Conservation (phyloP, 2,329 filamentous ascomycete genomes). For the Venturiaceae sp. region DNA sequence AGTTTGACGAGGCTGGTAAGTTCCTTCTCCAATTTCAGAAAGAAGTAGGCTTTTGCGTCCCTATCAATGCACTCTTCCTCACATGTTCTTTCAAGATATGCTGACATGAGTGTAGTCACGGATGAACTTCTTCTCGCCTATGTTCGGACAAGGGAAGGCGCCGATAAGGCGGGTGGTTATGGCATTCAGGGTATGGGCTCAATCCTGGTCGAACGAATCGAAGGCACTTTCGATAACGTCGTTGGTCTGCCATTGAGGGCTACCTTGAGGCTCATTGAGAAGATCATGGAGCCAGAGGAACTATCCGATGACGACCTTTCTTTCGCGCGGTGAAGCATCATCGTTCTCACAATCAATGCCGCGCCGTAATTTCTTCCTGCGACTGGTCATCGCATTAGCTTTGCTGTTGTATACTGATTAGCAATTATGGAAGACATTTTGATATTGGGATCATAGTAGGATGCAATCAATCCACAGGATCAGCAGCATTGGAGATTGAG, state of each 20-base stretch:
- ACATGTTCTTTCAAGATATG: neutral
- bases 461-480: too few relatives aligned
- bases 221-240: constrained; percentile 89
- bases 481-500: too few relatives aligned
- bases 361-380: too few relatives aligned
- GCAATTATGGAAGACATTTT: too few relatives aligned
- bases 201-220: constrained; percentile 78
- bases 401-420: too few relatives aligned
- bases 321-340: neutral
- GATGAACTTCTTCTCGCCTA: constrained; percentile 80
- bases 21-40: neutral
- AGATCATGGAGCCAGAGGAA: constrained; percentile 65
- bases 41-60: neutral
- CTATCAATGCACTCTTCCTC: neutral
- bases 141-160: constrained; percentile 78
- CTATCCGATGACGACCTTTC: constrained; percentile 9
- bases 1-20: constrained; percentile 57
- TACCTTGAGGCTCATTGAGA: constrained; percentile 75
- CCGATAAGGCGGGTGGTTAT: constrained; percentile 93
- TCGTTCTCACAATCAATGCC: too few relatives aligned
- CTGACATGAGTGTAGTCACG: constrained; percentile 32
- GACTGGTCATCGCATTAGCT: too few relatives aligned
- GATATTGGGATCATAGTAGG: too few relatives aligned
- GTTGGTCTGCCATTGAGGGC: constrained; percentile 77
- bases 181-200: constrained; percentile 84